Base-by-base conservation (phyloP, 2,329 filamentous ascomycete genomes). In the Neoarthrinium moseri region DNA sequence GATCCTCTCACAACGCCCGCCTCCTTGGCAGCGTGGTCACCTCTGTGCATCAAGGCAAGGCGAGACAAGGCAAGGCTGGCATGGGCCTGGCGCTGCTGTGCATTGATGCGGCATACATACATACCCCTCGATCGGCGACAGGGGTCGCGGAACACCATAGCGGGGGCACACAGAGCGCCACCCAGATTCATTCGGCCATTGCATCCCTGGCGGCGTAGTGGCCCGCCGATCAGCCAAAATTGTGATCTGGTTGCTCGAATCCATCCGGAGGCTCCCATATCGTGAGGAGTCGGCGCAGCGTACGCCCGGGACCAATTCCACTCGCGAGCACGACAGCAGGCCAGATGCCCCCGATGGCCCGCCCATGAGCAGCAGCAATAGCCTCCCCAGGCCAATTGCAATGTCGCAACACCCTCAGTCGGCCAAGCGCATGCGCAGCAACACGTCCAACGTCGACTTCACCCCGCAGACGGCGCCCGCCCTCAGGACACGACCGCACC, bases 391-490 rank as follows among this genome's bases (percentile, higher is more conserved):
- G 43, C 43, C 33, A 37, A 39, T 45, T 36, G 47, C 41, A 41
- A 49, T 49, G 47, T 38, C 47, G 34, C 47, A 49, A 33, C 47
- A 45, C 43, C 47, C 44, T 43, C 47, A 46, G 27, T 49, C 48
- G 48, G 48, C 43, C 45, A 50, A 50, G 48, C 48, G 48, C 45
- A 50, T 41, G 41, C 48, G 48, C 40, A 47, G 44, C 48, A 50
- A 50, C 45, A 50, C 48, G 27, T 50, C 44, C 29, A 37, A 45
- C 43, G 27, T 34, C 45, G 61, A 65, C 40, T 57, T 59, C 29
- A 53, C 51, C 55, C 60, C 61, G 38, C 62, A 62, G 48, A 65
- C 62, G 34, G 56, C 62, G 49, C 62, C 62, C 40, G 59, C 58
- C 48, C 55, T 65, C 39, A 56, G 62, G 47, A 24, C 34, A 38